These are phyloP conservation scores for Pelargonium myrrhifolium DNA, from an alignment of 441 rosid species.

Conservation along the genomic window DNA sequence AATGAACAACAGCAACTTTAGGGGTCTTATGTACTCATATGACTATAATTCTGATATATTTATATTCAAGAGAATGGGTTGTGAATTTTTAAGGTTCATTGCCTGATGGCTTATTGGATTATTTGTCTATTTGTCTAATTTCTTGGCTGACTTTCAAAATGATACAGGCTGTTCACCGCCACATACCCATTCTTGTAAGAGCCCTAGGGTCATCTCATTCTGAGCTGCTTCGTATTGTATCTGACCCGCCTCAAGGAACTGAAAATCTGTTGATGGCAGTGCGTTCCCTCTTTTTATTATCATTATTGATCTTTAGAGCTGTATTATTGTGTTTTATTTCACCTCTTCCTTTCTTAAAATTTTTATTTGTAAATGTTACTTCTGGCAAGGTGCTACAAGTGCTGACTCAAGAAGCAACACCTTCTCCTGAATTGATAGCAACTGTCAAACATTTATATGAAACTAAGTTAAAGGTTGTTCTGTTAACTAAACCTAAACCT, in stretches of 20 bases:
- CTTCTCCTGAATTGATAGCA: conserved; percentile 72
- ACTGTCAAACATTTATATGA: conserved; percentile 94
- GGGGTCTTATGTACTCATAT: background rate
- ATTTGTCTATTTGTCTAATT: background rate
- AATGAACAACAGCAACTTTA: background rate
- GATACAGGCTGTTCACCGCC: conserved; percentile 90
- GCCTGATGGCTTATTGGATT: background rate
- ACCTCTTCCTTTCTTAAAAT: conserved; percentile 16
- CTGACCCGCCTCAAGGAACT: conserved; percentile 98
- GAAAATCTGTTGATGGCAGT: conserved; percentile 92
- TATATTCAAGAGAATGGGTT: background rate
- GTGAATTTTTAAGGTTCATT: background rate
- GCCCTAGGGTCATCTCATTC: conserved; percentile 77
- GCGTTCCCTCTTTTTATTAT: conserved; percentile 11
- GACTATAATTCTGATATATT: background rate
- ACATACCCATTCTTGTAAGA: conserved; percentile 76
- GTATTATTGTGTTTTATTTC: conserved; percentile 17
- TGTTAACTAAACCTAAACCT: background rate
- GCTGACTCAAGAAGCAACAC: conserved; percentile 76
- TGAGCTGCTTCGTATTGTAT: conserved; percentile 73
- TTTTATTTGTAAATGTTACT: conserved; percentile 18
- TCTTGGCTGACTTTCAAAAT: conserved; percentile 8
- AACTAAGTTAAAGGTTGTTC: conserved; percentile 81
- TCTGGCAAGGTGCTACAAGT: conserved; percentile 79
- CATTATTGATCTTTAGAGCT: background rate